Conservation (phyloP, 192 early-diverging fungal genomes). For the Lunasporangiospora selenospora region DNA sequence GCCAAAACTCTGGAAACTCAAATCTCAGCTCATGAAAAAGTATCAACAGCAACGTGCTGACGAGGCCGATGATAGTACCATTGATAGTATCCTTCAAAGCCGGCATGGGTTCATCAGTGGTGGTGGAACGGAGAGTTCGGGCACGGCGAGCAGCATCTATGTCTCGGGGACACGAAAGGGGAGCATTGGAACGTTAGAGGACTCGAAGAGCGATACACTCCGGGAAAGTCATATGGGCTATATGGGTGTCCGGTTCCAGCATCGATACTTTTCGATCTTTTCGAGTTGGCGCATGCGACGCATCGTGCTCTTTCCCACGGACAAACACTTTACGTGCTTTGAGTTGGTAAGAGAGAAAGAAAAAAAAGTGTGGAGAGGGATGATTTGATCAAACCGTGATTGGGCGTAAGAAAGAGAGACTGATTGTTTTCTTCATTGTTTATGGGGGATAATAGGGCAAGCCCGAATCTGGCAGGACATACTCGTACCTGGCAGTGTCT, state of each 20-base stretch:
- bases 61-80: slow-evolving; percentile 8
- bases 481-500: slow-evolving; percentile 8
- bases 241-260: slow-evolving; percentile 51
- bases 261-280: slow-evolving; percentile 52
- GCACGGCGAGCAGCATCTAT: neutral
- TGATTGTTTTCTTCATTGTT: too few relatives aligned
- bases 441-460: slow-evolving; percentile 10
- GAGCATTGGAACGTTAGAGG: slow-evolving; percentile 12
- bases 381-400: too few relatives aligned
- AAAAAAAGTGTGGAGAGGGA: too few relatives aligned
- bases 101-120: slow-evolving; percentile 1
- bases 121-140: neutral
- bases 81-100: slow-evolving; percentile 15
- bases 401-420: too few relatives aligned
- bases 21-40: slow-evolving; percentile 16
- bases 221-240: slow-evolving; percentile 53
- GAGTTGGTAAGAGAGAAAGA: slow-evolving; percentile 39
- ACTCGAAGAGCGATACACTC: slow-evolving; percentile 9
- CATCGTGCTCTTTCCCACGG: slow-evolving; percentile 51
- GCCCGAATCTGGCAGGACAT: slow-evolving; percentile 34
- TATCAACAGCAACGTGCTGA: neutral
- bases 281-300: slow-evolving; percentile 58
- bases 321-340: slow-evolving; percentile 56
- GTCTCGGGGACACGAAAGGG: slow-evolving; percentile 14
- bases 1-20: slow-evolving; percentile 53